A percentile compares a stretch with the other conserved stretches of the same genome.
Evolutionary conservation across 1,139 yeast genomes (phyloP).

Genomic region (Candida smagusa): DNA sequence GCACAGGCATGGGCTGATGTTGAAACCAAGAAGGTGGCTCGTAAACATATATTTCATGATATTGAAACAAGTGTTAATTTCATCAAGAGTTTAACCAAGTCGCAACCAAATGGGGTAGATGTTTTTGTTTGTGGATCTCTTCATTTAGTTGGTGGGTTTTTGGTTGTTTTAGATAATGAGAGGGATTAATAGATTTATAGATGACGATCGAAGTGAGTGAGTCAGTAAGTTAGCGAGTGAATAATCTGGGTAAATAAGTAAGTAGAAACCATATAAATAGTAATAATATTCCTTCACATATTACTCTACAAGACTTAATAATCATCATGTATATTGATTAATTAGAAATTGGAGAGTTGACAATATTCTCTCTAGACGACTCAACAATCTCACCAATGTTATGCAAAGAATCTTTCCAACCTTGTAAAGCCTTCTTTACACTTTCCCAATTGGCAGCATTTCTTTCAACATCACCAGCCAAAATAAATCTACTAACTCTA

Average conservation of each 20-base stretch:
- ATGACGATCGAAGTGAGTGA: too few species aligned
- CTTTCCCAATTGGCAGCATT: constrained; percentile 36
- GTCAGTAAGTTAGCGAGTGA: too few species aligned
- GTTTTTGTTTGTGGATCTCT: constrained; percentile 93
- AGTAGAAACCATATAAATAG: too few species aligned
- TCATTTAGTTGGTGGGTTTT: constrained; percentile 89
- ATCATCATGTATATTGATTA: constrained; percentile 4
- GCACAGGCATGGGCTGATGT: constrained; percentile 61
- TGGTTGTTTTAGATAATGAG: constrained; percentile 71
- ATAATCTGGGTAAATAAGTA: too few species aligned
- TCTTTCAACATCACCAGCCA: constrained; percentile 34
- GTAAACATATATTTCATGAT: constrained; percentile 60
- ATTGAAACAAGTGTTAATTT: constrained; percentile 72
- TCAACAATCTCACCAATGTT: constrained; percentile 44
- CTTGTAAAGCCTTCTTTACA: constrained; percentile 33
- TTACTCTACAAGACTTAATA: too few species aligned
- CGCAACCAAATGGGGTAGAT: constrained; percentile 41
- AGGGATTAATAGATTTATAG: constrained; percentile 19
- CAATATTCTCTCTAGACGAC: constrained; percentile 44
- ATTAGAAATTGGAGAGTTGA: constrained; percentile 20
- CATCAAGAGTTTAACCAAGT: constrained; percentile 41
- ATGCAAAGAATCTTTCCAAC: constrained; percentile 41
- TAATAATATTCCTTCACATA: too few species aligned
- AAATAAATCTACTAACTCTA: constrained; percentile 41
- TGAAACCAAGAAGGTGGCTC: constrained; percentile 22